Evolutionary conservation across 805 yeast species (phyloP).

Genomic region (Ogataea nitratoaversa): DNA sequence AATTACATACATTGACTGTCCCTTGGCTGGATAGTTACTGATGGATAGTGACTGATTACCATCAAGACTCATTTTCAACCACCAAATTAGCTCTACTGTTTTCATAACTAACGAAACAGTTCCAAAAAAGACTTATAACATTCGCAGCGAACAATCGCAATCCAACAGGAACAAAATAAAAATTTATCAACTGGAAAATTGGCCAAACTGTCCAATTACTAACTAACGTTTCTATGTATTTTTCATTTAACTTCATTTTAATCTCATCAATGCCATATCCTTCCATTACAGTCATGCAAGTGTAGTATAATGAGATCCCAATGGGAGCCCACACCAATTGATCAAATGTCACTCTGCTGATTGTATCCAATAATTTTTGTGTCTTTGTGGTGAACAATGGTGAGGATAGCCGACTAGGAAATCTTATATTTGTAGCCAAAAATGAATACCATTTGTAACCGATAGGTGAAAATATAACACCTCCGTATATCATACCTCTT

Average conservation of each 20-base stretch:
- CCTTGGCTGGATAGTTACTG: neutral
- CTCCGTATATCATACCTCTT: slow-evolving; percentile 69
- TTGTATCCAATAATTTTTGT: slow-evolving; percentile 30
- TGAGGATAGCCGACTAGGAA: slow-evolving; percentile 32
- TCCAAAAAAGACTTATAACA: slow-evolving; percentile 75
- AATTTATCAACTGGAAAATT: slow-evolving; percentile 71
- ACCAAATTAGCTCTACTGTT: slow-evolving; percentile 32
- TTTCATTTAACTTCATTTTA: slow-evolving; percentile 38
- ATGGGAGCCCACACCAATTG: slow-evolving; percentile 77
- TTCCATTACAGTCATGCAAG: slow-evolving; percentile 66
- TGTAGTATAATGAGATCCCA: slow-evolving; percentile 67
- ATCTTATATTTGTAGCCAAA: slow-evolving; percentile 36
- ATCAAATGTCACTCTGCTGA: slow-evolving; percentile 59
- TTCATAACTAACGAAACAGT: slow-evolving; percentile 63
- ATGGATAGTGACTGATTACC: neutral
- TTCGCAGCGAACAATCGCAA: slow-evolving; percentile 68
- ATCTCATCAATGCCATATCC: slow-evolving; percentile 39
- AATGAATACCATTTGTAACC: slow-evolving; percentile 68
- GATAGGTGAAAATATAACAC: slow-evolving; percentile 68
- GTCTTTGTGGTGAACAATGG: slow-evolving; percentile 8
- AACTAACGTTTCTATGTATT: slow-evolving; percentile 63
- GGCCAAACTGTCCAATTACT: slow-evolving; percentile 94
- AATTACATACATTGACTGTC: too few relatives aligned
- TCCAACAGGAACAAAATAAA: slow-evolving; percentile 68
- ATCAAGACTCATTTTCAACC: slow-evolving; percentile 1